Conservation (phyloP, 345 rosid genomes). For the Diplotaxis tenuifolia region DNA sequence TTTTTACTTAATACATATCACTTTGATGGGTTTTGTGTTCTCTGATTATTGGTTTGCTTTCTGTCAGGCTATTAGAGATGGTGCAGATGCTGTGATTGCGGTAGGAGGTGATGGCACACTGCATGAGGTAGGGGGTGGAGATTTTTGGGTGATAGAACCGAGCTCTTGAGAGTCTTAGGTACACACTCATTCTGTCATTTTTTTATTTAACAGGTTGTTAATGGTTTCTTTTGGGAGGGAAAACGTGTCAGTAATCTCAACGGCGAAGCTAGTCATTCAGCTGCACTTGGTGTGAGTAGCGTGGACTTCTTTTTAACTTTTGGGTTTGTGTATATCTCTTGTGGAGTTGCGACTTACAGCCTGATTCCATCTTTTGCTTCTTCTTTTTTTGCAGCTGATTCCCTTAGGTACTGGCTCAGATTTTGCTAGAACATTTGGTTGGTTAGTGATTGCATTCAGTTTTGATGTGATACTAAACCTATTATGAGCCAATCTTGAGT, state of each 20-base stretch:
- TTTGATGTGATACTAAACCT: background rate
- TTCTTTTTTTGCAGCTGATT: background rate
- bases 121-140: slow-evolving; percentile 62
- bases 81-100: slow-evolving; percentile 96
- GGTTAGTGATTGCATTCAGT: background rate
- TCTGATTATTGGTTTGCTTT: slow-evolving; percentile 6
- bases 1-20: background rate
- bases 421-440: background rate
- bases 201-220: slow-evolving; percentile 57
- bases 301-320: background rate
- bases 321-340: background rate
- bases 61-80: slow-evolving; percentile 78
- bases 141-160: slow-evolving; percentile 6
- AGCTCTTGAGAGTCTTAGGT: background rate
- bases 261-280: slow-evolving; percentile 47
- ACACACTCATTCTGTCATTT: background rate
- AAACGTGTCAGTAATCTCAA: slow-evolving; percentile 53
- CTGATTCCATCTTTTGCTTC: background rate
- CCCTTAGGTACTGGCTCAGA: background rate
- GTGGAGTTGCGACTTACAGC: background rate
- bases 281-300: slow-evolving; percentile 91
- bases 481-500: background rate
- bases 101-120: slow-evolving; percentile 99
- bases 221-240: slow-evolving; percentile 94
- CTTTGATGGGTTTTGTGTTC: slow-evolving; percentile 1